Percentiles rank a stretch among this genome's conserved stretches.
Conservation (phyloP, 768 basidiomycete species). For the Omphalotus guepiniiformis region DNA sequence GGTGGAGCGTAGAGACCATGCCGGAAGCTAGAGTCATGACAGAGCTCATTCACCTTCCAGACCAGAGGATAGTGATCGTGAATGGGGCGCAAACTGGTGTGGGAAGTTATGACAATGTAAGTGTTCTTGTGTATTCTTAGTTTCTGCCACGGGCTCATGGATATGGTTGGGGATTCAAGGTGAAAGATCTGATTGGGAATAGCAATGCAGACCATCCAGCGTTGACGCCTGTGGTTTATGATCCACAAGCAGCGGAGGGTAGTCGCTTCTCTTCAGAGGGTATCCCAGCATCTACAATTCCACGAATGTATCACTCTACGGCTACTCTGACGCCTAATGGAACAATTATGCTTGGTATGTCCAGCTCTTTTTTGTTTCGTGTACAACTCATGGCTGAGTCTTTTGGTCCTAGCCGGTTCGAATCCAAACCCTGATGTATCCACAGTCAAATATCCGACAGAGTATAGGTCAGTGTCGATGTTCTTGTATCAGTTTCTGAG, state of each 20-base stretch:
- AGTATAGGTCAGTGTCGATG: constrained; percentile 25
- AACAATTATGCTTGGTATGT: constrained; percentile 21
- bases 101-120: constrained; percentile 32
- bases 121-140: neutral
- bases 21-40: constrained; percentile 35
- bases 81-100: constrained; percentile 41
- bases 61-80: constrained; percentile 37
- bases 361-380: neutral
- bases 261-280: constrained; percentile 28
- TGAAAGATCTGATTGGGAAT: constrained; percentile 26
- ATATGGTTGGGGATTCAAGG: neutral
- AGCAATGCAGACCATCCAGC: constrained; percentile 36
- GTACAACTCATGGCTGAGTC: neutral
- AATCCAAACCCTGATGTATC: constrained; percentile 37
- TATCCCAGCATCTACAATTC: constrained; percentile 25
- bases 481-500: neutral
- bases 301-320: constrained; percentile 33
- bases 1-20: constrained; percentile 44
- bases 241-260: constrained; percentile 24
- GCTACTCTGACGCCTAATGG: constrained; percentile 27
- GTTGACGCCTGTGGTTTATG: constrained; percentile 27
- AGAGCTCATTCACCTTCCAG: constrained; percentile 33
- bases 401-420: constrained; percentile 32
- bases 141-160: neutral
- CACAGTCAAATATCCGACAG: constrained; percentile 21